These are phyloP conservation scores for Coccomyxa subellipsoidea DNA, from an alignment of 163 green algal species.

Conservation along the genomic window DNA sequence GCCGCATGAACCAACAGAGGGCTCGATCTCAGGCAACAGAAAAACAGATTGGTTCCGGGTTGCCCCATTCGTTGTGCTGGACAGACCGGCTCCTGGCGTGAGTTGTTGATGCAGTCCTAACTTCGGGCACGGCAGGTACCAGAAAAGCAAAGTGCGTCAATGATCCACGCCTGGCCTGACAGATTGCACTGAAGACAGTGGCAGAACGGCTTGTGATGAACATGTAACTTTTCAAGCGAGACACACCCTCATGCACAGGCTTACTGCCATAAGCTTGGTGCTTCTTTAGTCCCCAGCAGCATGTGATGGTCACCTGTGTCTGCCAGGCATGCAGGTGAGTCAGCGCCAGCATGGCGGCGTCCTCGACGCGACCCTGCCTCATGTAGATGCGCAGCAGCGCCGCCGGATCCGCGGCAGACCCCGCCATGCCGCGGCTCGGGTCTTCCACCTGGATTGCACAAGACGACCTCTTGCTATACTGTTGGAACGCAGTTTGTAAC, in stretches of 20 bases:
- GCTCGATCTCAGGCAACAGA: not conserved
- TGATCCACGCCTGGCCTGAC: not conserved
- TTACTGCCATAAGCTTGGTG: too few species aligned
- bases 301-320: not conserved
- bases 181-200: not conserved
- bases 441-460: not conserved
- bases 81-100: too few species aligned
- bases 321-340: slow-evolving; percentile 39
- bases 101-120: too few species aligned
- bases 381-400: slow-evolving; percentile 55
- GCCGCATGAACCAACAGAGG: not conserved
- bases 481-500: too few species aligned
- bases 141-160: not conserved
- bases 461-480: too few species aligned
- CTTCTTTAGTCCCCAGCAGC: not conserved
- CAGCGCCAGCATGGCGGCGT: slow-evolving; percentile 46
- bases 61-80: too few species aligned
- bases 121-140: too few species aligned
- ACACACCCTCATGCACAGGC: not conserved
- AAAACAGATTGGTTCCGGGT: not conserved
- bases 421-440: slow-evolving; percentile 31
- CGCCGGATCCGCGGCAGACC: slow-evolving; percentile 38
- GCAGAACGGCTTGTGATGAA: not conserved
- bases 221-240: not conserved
- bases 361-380: slow-evolving; percentile 41